Conservation (phyloP, 306 rosid genomes). For the Acacia confusa region DNA sequence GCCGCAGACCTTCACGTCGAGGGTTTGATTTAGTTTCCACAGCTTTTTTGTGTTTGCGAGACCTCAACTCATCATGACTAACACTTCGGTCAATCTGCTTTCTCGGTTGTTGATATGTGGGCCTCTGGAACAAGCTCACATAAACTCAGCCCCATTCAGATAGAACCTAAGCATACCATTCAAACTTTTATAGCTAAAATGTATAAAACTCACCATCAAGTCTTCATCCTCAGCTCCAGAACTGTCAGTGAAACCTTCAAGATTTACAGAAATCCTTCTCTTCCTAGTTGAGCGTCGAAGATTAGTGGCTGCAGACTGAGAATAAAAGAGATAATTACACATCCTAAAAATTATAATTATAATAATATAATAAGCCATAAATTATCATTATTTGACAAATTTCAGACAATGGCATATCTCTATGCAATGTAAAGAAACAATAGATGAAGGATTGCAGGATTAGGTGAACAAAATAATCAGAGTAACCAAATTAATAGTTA, state of each 20-base stretch:
- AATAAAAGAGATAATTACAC: constrained; percentile 26
- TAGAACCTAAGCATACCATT: constrained; percentile 27
- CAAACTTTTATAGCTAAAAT: constrained; percentile 14
- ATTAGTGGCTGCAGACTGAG: constrained; percentile 53
- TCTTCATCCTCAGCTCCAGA: constrained; percentile 74
- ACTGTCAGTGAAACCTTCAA: constrained; percentile 52
- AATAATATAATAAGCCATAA: constrained; percentile 16
- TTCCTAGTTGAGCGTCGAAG: constrained; percentile 81
- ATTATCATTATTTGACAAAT: constrained; percentile 6
- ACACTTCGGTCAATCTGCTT: constrained; percentile 46
- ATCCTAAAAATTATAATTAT: constrained; percentile 28
- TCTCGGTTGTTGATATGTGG: constrained; percentile 46
- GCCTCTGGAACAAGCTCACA: constrained; percentile 54
- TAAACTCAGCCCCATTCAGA: constrained; percentile 34
- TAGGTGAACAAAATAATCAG: constrained; percentile 17
- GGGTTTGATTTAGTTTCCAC: constrained; percentile 54
- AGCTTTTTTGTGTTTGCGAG: constrained; percentile 59
- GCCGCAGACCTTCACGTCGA: constrained; percentile 93
- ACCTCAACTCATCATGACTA: constrained; percentile 52
- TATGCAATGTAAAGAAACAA: constrained; percentile 16
- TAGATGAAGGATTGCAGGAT: constrained; percentile 6
- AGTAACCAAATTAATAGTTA: neutral
- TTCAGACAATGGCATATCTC: constrained; percentile 2
- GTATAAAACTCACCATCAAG: constrained; percentile 65
- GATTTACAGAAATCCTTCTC: constrained; percentile 56